A percentile compares a stretch with the other conserved stretches of the same genome.
These are phyloP conservation scores for Tricholoma hemisulphureum DNA, from an alignment of 768 basidiomycete genomes.

Conservation along the genomic window DNA sequence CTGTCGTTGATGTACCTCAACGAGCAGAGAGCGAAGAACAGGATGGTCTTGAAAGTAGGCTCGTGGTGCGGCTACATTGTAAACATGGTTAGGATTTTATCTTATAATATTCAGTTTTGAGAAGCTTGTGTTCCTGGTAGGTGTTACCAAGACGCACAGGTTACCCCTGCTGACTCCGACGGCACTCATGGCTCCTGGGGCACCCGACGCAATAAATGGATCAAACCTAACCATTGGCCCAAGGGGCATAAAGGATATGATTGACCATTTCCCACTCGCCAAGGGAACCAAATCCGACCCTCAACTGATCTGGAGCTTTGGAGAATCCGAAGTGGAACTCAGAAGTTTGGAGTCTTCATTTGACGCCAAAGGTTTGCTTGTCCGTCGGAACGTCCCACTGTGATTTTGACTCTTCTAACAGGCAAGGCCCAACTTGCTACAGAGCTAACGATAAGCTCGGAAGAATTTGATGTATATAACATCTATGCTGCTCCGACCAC, in stretches of 20 bases:
- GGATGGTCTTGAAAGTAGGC: slow-evolving; percentile 68
- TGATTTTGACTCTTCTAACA: slow-evolving; percentile 22
- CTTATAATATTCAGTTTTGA: neutral
- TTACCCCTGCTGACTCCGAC: slow-evolving; percentile 58
- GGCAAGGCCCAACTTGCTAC: slow-evolving; percentile 67
- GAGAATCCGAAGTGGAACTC: slow-evolving; percentile 62
- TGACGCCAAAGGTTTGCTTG: slow-evolving; percentile 56
- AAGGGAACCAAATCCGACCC: slow-evolving; percentile 69
- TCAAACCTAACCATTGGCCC: slow-evolving; percentile 73
- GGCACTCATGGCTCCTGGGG: slow-evolving; percentile 62
- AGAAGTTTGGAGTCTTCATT: slow-evolving; percentile 66
- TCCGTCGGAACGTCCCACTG: neutral
- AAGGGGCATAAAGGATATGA: slow-evolving; percentile 68
- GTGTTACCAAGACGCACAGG: slow-evolving; percentile 80
- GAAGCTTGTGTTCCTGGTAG: slow-evolving; percentile 35
- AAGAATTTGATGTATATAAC: slow-evolving; percentile 81
- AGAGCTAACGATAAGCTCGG: slow-evolving; percentile 70
- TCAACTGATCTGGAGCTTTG: slow-evolving; percentile 80
- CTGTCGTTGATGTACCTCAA: slow-evolving; percentile 53
- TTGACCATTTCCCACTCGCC: slow-evolving; percentile 75
- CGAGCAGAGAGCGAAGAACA: slow-evolving; percentile 40
- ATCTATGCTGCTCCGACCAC: slow-evolving; percentile 60
- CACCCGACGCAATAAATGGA: slow-evolving; percentile 56
- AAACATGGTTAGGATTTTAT: slow-evolving; percentile 63
- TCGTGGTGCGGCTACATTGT: slow-evolving; percentile 73